Base-by-base conservation (phyloP, 2,329 filamentous ascomycete genomes). In the Microcyclosporella mali region DNA sequence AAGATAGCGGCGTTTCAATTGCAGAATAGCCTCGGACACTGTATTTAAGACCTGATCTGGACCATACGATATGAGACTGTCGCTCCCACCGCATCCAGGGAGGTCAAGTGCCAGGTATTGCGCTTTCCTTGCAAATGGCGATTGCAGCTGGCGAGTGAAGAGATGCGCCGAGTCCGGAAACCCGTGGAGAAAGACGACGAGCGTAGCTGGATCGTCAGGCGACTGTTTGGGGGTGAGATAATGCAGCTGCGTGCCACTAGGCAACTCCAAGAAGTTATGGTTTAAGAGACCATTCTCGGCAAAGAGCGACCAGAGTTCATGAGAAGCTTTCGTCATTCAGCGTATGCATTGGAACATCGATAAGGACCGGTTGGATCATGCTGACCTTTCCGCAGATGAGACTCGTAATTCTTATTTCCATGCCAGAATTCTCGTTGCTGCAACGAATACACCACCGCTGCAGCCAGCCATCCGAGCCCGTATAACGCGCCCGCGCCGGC, bases 161-260 rank as follows among this genome's bases (percentile, higher is more conserved):
- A 79, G 60, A 9, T 70, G 66, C 60, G 68, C 78, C 43, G 74
- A 77, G 52, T 81, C 77, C 6, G 77, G 77, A 45, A 78, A 81
- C 29, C 77, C 77, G 57, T 80, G 77, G 14, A 79, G 62, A 51
- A 79, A 74, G 31, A 79, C 67, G 17, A 75, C 66, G 12, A 79
- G 57, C 14, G 27, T 39, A 15, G 31, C 11, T n/a, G 37, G 15
- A 14, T 34, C 18, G 12, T 18, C 14, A 7, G 8, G 3, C 3
- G 4, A 16, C 25, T 11, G 25, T 19, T 19, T 19, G 16, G 47
- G 8, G 47, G 48, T 41, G 40, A 79, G 62, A 52, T 79, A 79
- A 56, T 80, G 77, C 19, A 80, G 68, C 50, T 70, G 71, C 47
- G 71, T 63, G 1, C 73, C 72, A 45, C 65, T 68, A 29, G 63